phyloP scores from a whole-genome alignment of 2,329 filamentous ascomycete species.

The Rhynchosporium agropyri region DNA sequence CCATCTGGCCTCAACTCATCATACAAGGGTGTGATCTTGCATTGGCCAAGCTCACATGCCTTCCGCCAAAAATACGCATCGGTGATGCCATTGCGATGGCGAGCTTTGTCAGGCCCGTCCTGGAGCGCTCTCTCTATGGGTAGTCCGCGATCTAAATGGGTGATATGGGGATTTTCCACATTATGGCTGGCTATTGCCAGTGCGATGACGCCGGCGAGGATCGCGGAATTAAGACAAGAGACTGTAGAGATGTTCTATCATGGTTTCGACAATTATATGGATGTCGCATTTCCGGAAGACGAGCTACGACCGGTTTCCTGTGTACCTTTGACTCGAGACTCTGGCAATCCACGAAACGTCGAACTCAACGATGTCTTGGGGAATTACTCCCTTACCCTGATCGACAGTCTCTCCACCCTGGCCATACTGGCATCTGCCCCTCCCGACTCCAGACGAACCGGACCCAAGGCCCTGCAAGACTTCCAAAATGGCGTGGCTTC shows the following conservation, averaged over 20 bases:
- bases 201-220: slow-evolving; percentile 57
- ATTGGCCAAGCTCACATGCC: slow-evolving; percentile 41
- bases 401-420: slow-evolving; percentile 92
- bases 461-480: slow-evolving; percentile 64
- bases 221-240: slow-evolving; percentile 59
- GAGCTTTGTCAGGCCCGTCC: slow-evolving; percentile 34
- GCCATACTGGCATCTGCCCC: slow-evolving; percentile 85
- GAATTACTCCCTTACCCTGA: slow-evolving; percentile 93
- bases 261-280: slow-evolving; percentile 94
- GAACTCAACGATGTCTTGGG: slow-evolving; percentile 94
- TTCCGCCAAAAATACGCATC: slow-evolving; percentile 36
- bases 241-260: slow-evolving; percentile 90
- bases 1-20: neutral
- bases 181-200: slow-evolving; percentile 36
- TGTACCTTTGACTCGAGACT: slow-evolving; percentile 80
- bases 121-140: slow-evolving; percentile 29
- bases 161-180: slow-evolving; percentile 31
- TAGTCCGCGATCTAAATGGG: slow-evolving; percentile 34
- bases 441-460: slow-evolving; percentile 54
- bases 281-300: slow-evolving; percentile 92
- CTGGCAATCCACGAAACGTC: slow-evolving; percentile 74
- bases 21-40: slow-evolving; percentile 16
- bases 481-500: slow-evolving; percentile 81
- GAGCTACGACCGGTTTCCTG: slow-evolving; percentile 89
- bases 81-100: slow-evolving; percentile 45